Percentiles rank a stretch among this genome's conserved stretches.
Conservation (phyloP, 805 yeast genomes). For the Debaryomyces castellii region DNA sequence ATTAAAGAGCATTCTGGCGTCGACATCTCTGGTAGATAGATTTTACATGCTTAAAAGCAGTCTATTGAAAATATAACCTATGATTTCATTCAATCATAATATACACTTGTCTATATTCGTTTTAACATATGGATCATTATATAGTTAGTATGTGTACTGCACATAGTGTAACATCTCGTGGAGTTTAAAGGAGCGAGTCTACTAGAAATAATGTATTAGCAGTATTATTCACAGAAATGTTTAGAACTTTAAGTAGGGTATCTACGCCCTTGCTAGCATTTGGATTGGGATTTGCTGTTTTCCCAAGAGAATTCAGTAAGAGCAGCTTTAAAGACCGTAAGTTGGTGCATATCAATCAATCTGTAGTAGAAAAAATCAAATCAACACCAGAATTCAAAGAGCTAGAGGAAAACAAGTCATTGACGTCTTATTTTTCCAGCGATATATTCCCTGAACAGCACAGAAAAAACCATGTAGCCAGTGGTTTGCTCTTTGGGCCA, state of each 20-base stretch:
- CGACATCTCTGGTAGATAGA: constrained; percentile 18
- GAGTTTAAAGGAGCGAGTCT: too few species aligned
- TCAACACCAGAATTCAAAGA: constrained; percentile 17
- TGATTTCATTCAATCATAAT: not conserved
- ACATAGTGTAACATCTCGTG: not conserved
- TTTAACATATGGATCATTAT: not conserved
- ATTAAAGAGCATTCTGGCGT: constrained; percentile 29
- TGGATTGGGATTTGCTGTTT: constrained; percentile 25
- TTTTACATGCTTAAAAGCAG: not conserved
- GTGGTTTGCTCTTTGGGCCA: constrained; percentile 70
- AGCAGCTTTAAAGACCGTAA: constrained; percentile 11
- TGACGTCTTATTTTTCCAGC: constrained; percentile 12
- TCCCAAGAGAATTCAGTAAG: constrained; percentile 27
- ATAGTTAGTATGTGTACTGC: not conserved
- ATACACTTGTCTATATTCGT: not conserved
- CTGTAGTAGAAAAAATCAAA: constrained; percentile 17
- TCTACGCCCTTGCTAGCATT: constrained; percentile 31
- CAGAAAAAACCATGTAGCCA: constrained; percentile 61
- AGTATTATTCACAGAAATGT: too few species aligned
- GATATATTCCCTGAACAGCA: constrained; percentile 55
- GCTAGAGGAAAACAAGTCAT: constrained; percentile 13
- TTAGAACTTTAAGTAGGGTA: constrained; percentile 25
- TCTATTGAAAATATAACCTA: too few species aligned
- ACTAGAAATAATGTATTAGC: too few species aligned
- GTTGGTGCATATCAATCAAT: constrained; percentile 18